Percentiles rank a stretch among this genome's conserved stretches.
These are phyloP conservation scores for Neonectria neomacrospora DNA, from an alignment of 2,329 filamentous ascomycete species.

Conservation along the genomic window DNA sequence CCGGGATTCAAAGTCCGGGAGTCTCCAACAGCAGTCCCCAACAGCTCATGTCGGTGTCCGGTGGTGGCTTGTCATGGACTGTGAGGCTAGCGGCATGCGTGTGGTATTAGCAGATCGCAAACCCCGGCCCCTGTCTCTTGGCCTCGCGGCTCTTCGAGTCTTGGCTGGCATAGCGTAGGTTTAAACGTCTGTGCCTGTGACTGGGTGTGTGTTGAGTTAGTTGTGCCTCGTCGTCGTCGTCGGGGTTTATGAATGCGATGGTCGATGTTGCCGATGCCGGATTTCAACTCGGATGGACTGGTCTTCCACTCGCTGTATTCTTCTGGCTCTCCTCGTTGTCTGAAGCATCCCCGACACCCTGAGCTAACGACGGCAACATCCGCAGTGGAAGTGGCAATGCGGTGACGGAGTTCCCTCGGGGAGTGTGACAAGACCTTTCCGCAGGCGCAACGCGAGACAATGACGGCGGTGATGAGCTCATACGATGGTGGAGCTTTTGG, in stretches of 20 bases:
- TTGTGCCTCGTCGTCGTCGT: background rate
- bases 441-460: conserved; percentile 29
- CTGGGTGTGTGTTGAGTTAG: background rate
- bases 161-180: conserved; percentile 34
- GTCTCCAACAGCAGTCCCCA: conserved; percentile 20
- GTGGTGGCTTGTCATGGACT: conserved; percentile 23
- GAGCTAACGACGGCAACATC: conserved; percentile 25
- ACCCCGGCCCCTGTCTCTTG: conserved; percentile 28
- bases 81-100: conserved; percentile 28
- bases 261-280: too few relatives aligned
- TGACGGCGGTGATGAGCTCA: conserved; percentile 30
- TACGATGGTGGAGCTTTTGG: conserved; percentile 31
- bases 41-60: conserved; percentile 7
- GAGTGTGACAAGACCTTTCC: conserved; percentile 28
- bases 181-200: conserved; percentile 20
- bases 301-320: background rate
- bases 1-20: conserved; percentile 37
- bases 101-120: conserved; percentile 36
- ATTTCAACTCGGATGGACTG: background rate
- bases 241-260: background rate
- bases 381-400: conserved; percentile 15
- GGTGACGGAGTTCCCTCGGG: conserved; percentile 29
- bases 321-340: background rate
- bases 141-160: conserved; percentile 38
- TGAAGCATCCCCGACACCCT: background rate